These are phyloP conservation scores for Aspergillus japonicus DNA, from an alignment of 2,329 filamentous ascomycete species.

Conservation along the genomic window DNA sequence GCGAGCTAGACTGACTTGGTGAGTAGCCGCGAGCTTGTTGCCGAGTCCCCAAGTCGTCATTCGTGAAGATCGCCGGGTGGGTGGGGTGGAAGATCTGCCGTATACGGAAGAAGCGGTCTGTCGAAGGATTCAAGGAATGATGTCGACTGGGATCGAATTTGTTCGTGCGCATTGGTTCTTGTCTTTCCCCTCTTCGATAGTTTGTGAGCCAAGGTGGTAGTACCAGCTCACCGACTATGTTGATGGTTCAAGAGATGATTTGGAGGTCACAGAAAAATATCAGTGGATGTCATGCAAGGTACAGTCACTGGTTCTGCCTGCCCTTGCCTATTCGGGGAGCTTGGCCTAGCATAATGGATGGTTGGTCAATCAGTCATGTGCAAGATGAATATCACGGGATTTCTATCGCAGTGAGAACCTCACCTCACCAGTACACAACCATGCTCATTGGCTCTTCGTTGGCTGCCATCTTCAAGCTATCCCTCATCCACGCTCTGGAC, in stretches of 20 bases:
- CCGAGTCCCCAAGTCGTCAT: background rate
- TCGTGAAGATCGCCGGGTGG: slow-evolving; percentile 1
- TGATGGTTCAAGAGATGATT: background rate
- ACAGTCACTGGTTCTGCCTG: background rate
- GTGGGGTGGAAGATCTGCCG: slow-evolving; percentile 5
- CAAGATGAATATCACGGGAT: background rate
- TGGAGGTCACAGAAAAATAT: background rate
- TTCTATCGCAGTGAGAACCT: no score
- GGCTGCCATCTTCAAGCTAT: no score
- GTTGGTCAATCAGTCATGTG: background rate
- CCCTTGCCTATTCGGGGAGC: background rate
- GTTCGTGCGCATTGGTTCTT: background rate
- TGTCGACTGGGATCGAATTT: background rate
- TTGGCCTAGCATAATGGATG: background rate
- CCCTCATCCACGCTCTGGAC: no score
- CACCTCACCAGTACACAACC: no score
- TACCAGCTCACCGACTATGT: background rate
- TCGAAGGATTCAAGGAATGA: background rate
- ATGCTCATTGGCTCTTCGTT: no score
- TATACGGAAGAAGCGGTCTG: slow-evolving; percentile 5
- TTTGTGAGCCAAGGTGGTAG: background rate
- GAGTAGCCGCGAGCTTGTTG: background rate
- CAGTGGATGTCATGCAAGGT: background rate
- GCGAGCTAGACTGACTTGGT: no score
- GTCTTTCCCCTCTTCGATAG: background rate